Evolutionary conservation across 495 filamentous ascomycete species (phyloP).

Genomic region (Penicillium manginii): DNA sequence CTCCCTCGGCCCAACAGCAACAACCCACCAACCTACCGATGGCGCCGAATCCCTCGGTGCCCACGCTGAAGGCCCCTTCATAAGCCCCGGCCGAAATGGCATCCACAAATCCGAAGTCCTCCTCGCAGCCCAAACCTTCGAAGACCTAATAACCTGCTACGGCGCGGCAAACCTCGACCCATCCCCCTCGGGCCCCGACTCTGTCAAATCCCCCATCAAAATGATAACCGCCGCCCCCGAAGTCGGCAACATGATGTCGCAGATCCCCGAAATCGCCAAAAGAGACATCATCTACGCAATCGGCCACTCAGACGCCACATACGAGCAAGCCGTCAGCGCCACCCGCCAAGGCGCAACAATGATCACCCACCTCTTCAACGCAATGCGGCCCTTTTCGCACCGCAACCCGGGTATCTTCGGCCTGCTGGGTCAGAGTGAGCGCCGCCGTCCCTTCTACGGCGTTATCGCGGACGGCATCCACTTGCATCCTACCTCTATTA

Average conservation of each 20-base stretch:
- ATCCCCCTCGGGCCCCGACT: background rate
- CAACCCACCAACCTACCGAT: constrained; percentile 45
- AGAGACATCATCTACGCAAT: constrained; percentile 72
- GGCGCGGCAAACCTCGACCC: constrained; percentile 60
- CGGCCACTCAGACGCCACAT: constrained; percentile 82
- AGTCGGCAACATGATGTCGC: constrained; percentile 60
- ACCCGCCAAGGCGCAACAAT: constrained; percentile 73
- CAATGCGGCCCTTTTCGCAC: constrained; percentile 84
- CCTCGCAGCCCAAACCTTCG: constrained; percentile 50
- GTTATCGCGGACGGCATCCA: constrained; percentile 68
- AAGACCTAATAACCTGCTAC: constrained; percentile 69
- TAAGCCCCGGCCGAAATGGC: constrained; percentile 71
- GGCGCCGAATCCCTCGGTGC: constrained; percentile 83
- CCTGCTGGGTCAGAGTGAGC: constrained; percentile 58
- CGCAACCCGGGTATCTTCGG: constrained; percentile 85
- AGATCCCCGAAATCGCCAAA: constrained; percentile 62
- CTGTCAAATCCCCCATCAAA: constrained; percentile 50
- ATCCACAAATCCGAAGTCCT: constrained; percentile 72
- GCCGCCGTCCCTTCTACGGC: constrained; percentile 58
- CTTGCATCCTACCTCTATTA: constrained; percentile 62
- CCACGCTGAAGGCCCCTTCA: constrained; percentile 84
- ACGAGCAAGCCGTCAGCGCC: constrained; percentile 69
- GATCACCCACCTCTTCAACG: constrained; percentile 91
- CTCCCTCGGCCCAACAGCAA: constrained; percentile 69
- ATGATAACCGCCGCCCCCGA: constrained; percentile 85